phyloP scores from a whole-genome alignment of 2,329 filamentous ascomycete species.

The Ophiostoma fasciatum region DNA sequence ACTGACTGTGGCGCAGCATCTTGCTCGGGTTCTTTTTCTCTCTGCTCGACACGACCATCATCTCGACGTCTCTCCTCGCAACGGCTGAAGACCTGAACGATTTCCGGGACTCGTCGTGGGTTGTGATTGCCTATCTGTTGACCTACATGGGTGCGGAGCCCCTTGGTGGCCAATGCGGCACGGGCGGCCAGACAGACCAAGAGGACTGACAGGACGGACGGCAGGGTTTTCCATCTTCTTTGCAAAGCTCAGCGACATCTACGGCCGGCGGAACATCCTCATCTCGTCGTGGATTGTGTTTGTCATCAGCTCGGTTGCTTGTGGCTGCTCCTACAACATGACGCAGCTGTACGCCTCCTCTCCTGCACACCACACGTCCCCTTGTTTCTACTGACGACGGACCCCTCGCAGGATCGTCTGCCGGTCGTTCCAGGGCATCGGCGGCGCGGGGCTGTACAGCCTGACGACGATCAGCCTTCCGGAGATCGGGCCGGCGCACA shows the following conservation, averaged over 20 bases:
- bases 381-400: not conserved
- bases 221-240: conserved; percentile 14
- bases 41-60: conserved; percentile 13
- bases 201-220: too few relatives aligned
- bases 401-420: conserved; percentile 36
- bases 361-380: not conserved
- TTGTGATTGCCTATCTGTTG: conserved; percentile 13
- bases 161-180: too few relatives aligned
- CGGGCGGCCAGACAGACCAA: too few relatives aligned
- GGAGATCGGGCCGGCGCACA: conserved; percentile 38
- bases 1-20: conserved; percentile 6
- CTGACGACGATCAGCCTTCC: conserved; percentile 42
- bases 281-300: conserved; percentile 23
- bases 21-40: conserved; percentile 14
- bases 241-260: conserved; percentile 24
- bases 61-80: conserved; percentile 13
- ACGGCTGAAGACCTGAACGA: conserved; percentile 12
- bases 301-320: conserved; percentile 25
- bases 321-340: conserved; percentile 22
- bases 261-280: conserved; percentile 24
- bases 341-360: conserved; percentile 13
- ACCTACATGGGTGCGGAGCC: conserved; percentile 14
- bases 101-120: conserved; percentile 13
- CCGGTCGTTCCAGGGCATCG: conserved; percentile 44
- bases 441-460: conserved; percentile 47